phyloP scores from a whole-genome alignment of 257 asterid genomes.

The Lantana camara region DNA sequence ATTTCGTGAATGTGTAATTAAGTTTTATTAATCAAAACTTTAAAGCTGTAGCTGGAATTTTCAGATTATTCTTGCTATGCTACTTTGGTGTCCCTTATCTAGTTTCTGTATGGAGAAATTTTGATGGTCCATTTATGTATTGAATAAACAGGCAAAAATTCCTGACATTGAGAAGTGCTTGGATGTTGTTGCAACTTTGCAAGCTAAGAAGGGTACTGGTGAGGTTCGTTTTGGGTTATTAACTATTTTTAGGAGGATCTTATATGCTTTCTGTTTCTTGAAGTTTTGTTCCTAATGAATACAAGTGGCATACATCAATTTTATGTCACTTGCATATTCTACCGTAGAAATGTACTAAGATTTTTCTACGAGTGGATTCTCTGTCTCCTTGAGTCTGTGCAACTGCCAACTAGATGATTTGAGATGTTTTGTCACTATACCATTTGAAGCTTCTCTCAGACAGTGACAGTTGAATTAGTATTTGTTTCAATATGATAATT shows the following conservation, averaged over 20 bases:
- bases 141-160: constrained; percentile 60
- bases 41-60: not conserved
- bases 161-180: constrained; percentile 83
- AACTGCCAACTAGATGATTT: not conserved
- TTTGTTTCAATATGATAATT: not conserved
- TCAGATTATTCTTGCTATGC: not conserved
- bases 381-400: not conserved
- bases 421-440: not conserved
- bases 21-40: not conserved
- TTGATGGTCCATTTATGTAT: not conserved
- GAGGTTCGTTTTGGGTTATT: constrained; percentile 54
- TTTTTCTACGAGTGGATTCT: not conserved
- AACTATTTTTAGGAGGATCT: not conserved
- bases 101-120: not conserved
- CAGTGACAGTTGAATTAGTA: not conserved
- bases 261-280: not conserved
- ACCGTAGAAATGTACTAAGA: not conserved
- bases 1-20: not conserved
- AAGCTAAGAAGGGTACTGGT: constrained; percentile 60
- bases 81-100: not conserved
- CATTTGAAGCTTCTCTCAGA: constrained; percentile 7
- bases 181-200: constrained; percentile 61
- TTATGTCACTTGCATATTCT: not conserved
- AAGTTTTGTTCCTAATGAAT: not conserved
- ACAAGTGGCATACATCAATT: not conserved